A percentile compares a stretch with the other conserved stretches of the same genome.
phyloP scores from a whole-genome alignment of 345 rosid genomes.

The Boechera retrofracta region DNA sequence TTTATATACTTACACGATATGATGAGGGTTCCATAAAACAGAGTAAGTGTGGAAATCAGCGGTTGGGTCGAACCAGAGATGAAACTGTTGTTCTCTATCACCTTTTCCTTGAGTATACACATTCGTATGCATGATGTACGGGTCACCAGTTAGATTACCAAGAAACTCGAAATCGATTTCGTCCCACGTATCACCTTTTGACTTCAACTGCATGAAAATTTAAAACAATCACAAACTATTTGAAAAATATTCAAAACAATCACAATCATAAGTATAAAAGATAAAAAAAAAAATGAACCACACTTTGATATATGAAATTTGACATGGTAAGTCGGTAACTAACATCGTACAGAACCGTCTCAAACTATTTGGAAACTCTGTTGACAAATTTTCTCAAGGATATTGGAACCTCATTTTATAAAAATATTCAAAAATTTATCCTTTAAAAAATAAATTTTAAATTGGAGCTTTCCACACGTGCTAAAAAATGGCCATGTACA shows the following conservation, averaged over 20 bases:
- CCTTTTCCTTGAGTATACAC: constrained; percentile 73
- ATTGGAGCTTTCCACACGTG: not conserved
- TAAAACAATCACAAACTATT: constrained; percentile 6
- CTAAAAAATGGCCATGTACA: constrained; percentile 7
- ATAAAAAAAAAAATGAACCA: too few relatives aligned
- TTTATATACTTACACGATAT: constrained; percentile 55
- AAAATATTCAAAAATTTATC: not conserved
- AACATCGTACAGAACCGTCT: not conserved
- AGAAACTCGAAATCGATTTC: constrained; percentile 82
- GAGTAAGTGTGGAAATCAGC: constrained; percentile 76
- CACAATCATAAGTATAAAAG: not conserved
- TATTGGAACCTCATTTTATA: not conserved
- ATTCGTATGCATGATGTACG: constrained; percentile 70
- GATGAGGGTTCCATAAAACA: constrained; percentile 65
- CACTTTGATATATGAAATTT: not conserved
- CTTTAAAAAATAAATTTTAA: not conserved
- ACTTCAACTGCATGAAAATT: constrained; percentile 52
- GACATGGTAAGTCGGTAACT: not conserved
- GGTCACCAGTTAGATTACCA: constrained; percentile 72
- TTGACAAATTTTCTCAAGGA: not conserved
- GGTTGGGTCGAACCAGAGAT: constrained; percentile 77
- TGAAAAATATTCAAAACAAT: too few relatives aligned
- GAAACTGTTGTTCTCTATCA: constrained; percentile 71
- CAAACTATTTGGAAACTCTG: not conserved
- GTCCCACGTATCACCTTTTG: constrained; percentile 64